Evolutionary conservation across 768 basidiomycete genomes (phyloP).

Genomic region (Scleroderma citrinum): DNA sequence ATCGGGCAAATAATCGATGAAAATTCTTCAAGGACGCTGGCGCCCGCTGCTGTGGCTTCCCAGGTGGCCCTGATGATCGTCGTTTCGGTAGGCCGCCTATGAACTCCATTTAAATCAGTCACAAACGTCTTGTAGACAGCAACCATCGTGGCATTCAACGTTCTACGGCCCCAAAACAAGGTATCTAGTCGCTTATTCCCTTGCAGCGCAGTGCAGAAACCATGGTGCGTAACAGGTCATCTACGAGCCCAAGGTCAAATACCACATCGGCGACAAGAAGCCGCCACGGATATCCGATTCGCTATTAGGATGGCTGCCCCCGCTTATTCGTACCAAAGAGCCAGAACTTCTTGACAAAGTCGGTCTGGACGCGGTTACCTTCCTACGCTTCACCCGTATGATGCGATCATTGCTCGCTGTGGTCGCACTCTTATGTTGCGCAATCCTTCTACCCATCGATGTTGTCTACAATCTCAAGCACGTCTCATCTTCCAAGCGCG

Average conservation of each 20-base stretch:
- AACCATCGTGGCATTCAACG: constrained; percentile 73
- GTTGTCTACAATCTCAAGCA: constrained; percentile 73
- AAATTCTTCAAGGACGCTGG: constrained; percentile 53
- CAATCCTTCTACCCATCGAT: constrained; percentile 82
- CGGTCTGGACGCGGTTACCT: constrained; percentile 91
- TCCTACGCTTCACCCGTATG: constrained; percentile 87
- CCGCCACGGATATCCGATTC: constrained; percentile 81
- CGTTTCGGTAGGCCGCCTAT: constrained; percentile 53
- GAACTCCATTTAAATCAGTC: background rate
- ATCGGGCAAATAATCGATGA: constrained; percentile 29
- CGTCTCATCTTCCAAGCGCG: constrained; percentile 44
- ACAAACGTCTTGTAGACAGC: constrained; percentile 38
- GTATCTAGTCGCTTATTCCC: constrained; percentile 29
- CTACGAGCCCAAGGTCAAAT: constrained; percentile 93
- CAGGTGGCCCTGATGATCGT: constrained; percentile 70
- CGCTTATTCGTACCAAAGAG: constrained; percentile 77
- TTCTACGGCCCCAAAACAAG: constrained; percentile 87
- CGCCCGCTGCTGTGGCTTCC: constrained; percentile 74
- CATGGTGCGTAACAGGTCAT: constrained; percentile 48
- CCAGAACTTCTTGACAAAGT: constrained; percentile 83
- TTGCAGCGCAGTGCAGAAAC: background rate
- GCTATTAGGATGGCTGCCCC: constrained; percentile 85
- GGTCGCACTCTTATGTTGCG: constrained; percentile 60
- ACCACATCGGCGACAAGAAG: constrained; percentile 69
- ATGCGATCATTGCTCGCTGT: constrained; percentile 65